Base-by-base conservation (phyloP, 306 rosid species). In the Castanea sativa region DNA sequence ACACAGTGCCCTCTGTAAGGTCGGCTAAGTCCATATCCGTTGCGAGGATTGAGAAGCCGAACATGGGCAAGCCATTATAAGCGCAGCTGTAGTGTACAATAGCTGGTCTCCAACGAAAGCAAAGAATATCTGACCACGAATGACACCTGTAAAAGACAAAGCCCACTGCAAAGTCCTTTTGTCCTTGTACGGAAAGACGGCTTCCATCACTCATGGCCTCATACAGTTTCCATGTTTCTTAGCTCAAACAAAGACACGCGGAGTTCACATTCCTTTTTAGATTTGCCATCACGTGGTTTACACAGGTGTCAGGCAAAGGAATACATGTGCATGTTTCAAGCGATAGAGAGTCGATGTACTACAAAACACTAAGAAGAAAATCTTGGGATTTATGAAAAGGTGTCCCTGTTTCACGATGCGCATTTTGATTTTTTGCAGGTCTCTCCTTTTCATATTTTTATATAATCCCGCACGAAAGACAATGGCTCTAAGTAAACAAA, bases 41-140 rank as follows among this genome's bases (percentile, higher is more conserved):
- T 38, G 45, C 45, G 11, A 38, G 45, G 45, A 38, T 0, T 38
- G 45, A 38, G 11, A 38, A 38, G 11, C 45, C 11, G 0, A 38
- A 38, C 11, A 7, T 41, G 45, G 45, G 45, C 45, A 2, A 41
- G 45, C 11, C 45, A 41, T 8, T 41, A 6, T 38, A 41, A 41
- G 45, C 45, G 45, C 11, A 58, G 73, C 53, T 30, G n/a, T 38
- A 35, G 11, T 3, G 53, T 23, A 3, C 13, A 18, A 6, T 14
- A 32, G 52, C 19, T 12, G 52, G 74, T 51, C 67, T 67, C 74
- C 80, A 52, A 51, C 21, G n/a, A 69, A 56, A 41, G 71, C 60
- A 78, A 71, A 61, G 71, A 58, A 78, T 71, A 70, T 78, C 63
- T 71, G 76, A 43, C 76, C 76, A 53, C 5, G 32, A 69, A 41